A percentile compares a stretch with the other conserved stretches of the same genome.
phyloP scores from a whole-genome alignment of 768 basidiomycete species.

The Lentinula raphanica region DNA sequence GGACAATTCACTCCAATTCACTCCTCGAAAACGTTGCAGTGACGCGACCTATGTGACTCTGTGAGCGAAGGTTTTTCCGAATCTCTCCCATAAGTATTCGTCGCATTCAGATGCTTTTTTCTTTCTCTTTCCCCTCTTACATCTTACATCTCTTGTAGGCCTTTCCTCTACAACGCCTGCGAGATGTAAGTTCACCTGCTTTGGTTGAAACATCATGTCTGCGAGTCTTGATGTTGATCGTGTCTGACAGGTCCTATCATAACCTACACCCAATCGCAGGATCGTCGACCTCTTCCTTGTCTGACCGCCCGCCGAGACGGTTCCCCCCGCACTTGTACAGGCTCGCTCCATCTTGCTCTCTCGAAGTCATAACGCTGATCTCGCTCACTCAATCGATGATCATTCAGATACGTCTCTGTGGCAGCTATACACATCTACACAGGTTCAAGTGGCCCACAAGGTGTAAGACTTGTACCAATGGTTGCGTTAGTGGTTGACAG shows the following conservation, averaged over 20 bases:
- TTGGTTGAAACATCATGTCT: too few relatives aligned
- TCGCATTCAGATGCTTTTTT: background rate
- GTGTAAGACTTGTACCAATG: constrained; percentile 38
- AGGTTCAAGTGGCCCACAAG: constrained; percentile 23
- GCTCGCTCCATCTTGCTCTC: background rate
- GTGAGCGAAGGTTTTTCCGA: too few relatives aligned
- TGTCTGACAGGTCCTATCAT: background rate
- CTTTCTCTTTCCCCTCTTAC: background rate
- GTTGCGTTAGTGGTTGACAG: constrained; percentile 37
- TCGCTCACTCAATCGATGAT: background rate
- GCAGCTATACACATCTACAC: constrained; percentile 40
- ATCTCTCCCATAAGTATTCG: too few relatives aligned
- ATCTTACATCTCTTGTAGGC: too few relatives aligned
- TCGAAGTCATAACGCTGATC: background rate
- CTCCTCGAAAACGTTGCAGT: background rate
- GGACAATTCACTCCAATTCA: background rate
- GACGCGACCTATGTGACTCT: background rate
- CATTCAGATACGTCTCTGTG: constrained; percentile 40
- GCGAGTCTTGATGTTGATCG: too few relatives aligned
- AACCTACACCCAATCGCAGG: background rate
- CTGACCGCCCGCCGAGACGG: background rate
- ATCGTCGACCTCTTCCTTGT: background rate
- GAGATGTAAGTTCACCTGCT: too few relatives aligned
- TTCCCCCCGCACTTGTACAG: constrained; percentile 19
- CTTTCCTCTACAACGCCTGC: too few relatives aligned